A percentile compares a stretch with the other conserved stretches of the same genome.
Evolutionary conservation across 2,329 filamentous ascomycete genomes (phyloP).

Genomic region (Xylogone sp.): DNA sequence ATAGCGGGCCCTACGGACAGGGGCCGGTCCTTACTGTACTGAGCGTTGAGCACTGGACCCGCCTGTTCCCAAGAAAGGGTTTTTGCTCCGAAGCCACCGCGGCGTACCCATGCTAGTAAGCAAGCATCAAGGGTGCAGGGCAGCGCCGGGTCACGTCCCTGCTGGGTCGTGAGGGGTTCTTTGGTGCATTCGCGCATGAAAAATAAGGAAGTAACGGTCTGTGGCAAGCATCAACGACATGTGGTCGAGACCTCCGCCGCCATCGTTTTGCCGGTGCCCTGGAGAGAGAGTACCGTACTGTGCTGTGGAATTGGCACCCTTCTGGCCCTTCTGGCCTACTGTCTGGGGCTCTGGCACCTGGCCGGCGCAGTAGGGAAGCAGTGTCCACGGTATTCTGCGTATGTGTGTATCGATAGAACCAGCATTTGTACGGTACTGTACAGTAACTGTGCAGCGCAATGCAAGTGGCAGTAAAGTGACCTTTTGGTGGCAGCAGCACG

Average conservation of each 20-base stretch:
- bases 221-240: constrained; percentile 14
- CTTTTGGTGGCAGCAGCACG: no score
- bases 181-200: neutral
- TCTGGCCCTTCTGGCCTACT: no score
- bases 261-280: neutral
- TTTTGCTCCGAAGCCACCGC: constrained; percentile 25
- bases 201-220: constrained; percentile 11
- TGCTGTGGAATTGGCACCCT: no score
- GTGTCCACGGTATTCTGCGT: no score
- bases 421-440: no score
- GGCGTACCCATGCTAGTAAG: constrained; percentile 18
- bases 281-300: no score
- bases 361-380: no score
- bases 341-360: no score
- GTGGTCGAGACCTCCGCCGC: neutral
- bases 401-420: no score
- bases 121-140: no score
- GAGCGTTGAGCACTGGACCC: constrained; percentile 18
- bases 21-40: constrained; percentile 18
- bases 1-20: constrained; percentile 18
- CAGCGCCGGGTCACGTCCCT: constrained; percentile 10
- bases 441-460: no score
- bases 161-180: neutral
- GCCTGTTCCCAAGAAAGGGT: constrained; percentile 21
- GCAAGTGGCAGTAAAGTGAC: no score